Percentiles rank a stretch among this genome's conserved stretches.
Evolutionary conservation across 768 basidiomycete species (phyloP).

Genomic region (Pleurotus pulmonarius): DNA sequence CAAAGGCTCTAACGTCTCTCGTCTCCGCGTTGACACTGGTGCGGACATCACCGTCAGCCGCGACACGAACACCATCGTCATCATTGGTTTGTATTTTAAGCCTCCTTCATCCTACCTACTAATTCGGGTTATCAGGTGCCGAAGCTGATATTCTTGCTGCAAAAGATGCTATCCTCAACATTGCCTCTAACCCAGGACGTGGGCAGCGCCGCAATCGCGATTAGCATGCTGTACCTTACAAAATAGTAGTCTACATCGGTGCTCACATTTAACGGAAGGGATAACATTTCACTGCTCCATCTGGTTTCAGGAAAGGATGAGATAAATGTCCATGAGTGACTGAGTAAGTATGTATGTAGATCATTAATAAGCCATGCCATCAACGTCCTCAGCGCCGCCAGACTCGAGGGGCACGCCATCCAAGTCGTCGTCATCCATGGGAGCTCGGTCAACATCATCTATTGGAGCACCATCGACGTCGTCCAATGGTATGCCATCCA

Average conservation of each 20-base stretch:
- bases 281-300: conserved; percentile 8
- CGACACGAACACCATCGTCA: conserved; percentile 82
- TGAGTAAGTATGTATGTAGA: too few species aligned
- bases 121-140: conserved; percentile 45
- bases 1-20: conserved; percentile 87
- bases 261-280: too few species aligned
- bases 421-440: conserved; percentile 33
- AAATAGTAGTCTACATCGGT: too few species aligned
- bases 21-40: conserved; percentile 84
- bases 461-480: conserved; percentile 40
- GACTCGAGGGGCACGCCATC: conserved; percentile 43
- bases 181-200: conserved; percentile 39
- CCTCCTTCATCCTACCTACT: background rate
- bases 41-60: conserved; percentile 90
- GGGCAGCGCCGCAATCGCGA: conserved; percentile 35
- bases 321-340: too few species aligned
- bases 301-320: too few species aligned
- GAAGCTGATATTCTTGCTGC: conserved; percentile 67
- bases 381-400: conserved; percentile 38
- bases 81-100: conserved; percentile 60
- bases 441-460: conserved; percentile 46
- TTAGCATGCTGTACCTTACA: conserved; percentile 11
- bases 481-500: conserved; percentile 37
- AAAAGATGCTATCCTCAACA: conserved; percentile 71
- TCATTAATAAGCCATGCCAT: conserved; percentile 9